Percentiles rank a stretch among this genome's conserved stretches.
phyloP scores from a whole-genome alignment of 176 grass and related monocot species.

The Hyparrhenia diplandra region DNA sequence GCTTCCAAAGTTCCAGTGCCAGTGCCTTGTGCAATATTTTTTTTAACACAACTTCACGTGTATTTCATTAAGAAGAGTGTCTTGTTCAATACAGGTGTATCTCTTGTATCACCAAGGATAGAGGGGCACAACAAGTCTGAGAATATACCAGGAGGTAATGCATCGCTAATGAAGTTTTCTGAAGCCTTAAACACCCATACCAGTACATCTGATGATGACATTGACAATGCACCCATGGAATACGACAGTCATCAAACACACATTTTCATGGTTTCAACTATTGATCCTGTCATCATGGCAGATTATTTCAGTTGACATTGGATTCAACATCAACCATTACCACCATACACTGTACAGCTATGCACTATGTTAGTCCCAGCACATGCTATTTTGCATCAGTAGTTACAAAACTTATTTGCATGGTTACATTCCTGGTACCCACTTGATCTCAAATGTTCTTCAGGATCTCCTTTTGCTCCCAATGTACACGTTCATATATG shows the following conservation, averaged over 20 bases:
- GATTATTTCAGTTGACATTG: too few relatives aligned
- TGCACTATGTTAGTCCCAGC: conserved; percentile 22
- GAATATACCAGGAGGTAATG: background rate
- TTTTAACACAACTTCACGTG: too few relatives aligned
- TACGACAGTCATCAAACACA: conserved; percentile 11
- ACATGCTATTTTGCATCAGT: background rate
- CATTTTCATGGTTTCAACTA: conserved; percentile 14
- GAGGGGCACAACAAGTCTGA: background rate
- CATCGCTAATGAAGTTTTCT: background rate
- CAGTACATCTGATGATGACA: background rate
- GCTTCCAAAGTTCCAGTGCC: conserved; percentile 20
- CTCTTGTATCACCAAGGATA: background rate
- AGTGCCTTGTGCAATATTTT: background rate
- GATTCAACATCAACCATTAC: conserved; percentile 8
- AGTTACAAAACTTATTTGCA: conserved; percentile 12
- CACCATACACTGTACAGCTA: background rate
- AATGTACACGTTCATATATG: background rate
- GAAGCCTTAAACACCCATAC: background rate
- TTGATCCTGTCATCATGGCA: background rate
- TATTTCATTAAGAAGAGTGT: too few relatives aligned
- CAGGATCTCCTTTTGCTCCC: background rate
- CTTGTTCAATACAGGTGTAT: background rate
- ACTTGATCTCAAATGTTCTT: conserved; percentile 7
- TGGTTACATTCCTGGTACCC: background rate
- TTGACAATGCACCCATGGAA: conserved; percentile 2